These are phyloP conservation scores for Zymoseptoria crescenta DNA, from an alignment of 2,329 filamentous ascomycete species.

Conservation along the genomic window DNA sequence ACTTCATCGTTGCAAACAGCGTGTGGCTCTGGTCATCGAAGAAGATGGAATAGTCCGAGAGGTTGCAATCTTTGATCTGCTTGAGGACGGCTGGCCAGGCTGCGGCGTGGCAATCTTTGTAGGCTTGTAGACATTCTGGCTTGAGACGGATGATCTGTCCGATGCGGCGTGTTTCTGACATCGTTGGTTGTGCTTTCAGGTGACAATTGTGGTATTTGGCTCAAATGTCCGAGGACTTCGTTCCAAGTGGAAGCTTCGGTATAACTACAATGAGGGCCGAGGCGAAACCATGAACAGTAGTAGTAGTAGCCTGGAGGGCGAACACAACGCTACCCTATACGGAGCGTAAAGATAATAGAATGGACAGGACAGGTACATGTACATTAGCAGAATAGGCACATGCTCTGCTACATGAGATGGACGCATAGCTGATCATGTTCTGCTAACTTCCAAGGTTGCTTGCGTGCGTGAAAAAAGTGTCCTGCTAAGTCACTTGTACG, in stretches of 20 bases:
- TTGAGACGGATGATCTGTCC: slow-evolving; percentile 68
- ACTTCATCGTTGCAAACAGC: slow-evolving; percentile 71
- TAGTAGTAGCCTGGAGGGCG: too few species aligned
- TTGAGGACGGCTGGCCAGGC: slow-evolving; percentile 72
- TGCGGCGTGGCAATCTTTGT: slow-evolving; percentile 64
- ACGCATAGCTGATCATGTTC: too few species aligned
- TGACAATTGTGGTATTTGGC: not conserved
- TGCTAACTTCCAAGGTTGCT: too few species aligned
- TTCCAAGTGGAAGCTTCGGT: not conserved
- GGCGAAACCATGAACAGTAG: too few species aligned
- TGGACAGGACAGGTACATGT: too few species aligned
- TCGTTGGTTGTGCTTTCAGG: slow-evolving; percentile 3
- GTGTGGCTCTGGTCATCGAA: slow-evolving; percentile 55
- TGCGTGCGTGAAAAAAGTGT: too few species aligned
- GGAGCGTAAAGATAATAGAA: too few species aligned
- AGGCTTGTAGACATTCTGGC: slow-evolving; percentile 56
- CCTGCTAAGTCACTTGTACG: too few species aligned
- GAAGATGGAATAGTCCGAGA: slow-evolving; percentile 68
- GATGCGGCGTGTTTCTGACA: slow-evolving; percentile 43
- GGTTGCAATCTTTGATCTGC: slow-evolving; percentile 68
- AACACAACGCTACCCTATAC: too few species aligned
- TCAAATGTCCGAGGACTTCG: not conserved
- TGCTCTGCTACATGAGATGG: too few species aligned
- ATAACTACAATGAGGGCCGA: not conserved
- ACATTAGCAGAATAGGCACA: too few species aligned